A percentile compares a stretch with the other conserved stretches of the same genome.
These are phyloP conservation scores for Bassia scoparia DNA, from an alignment of 148 eudicot genomes.

Conservation along the genomic window DNA sequence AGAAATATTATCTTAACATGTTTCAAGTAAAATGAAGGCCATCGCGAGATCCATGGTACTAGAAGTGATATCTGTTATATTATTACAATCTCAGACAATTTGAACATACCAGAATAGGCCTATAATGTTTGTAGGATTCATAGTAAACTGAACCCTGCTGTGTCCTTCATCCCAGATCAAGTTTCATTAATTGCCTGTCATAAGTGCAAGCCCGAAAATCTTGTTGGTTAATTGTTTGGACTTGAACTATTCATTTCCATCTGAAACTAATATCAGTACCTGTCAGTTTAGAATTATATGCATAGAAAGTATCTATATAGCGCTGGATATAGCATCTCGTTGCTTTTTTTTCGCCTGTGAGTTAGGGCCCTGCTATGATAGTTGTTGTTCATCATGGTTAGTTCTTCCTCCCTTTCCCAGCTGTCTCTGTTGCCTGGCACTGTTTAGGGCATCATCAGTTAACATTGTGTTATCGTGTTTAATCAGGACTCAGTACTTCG, in stretches of 20 bases:
- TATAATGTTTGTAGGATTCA: conserved; percentile 45
- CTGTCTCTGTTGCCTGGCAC: conserved; percentile 28
- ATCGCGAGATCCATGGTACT: background rate
- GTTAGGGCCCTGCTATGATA: conserved; percentile 54
- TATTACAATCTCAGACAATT: background rate
- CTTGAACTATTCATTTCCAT: background rate
- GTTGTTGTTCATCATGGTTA: conserved; percentile 48
- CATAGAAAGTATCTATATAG: conserved; percentile 42
- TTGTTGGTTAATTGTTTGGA: background rate
- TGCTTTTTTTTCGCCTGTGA: conserved; percentile 54
- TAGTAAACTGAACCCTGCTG: conserved; percentile 55
- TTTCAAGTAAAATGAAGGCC: background rate
- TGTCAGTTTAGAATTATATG: conserved; percentile 51
- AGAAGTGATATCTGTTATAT: background rate
- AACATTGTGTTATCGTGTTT: background rate
- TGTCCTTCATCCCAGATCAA: conserved; percentile 51
- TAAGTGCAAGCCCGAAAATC: background rate
- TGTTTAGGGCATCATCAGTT: background rate
- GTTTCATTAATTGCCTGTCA: conserved; percentile 39
- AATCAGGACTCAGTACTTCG: conserved; percentile 4
- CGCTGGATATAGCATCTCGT: conserved; percentile 59
- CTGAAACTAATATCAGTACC: conserved; percentile 21
- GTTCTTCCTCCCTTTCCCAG: conserved; percentile 69
- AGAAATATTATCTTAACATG: background rate
- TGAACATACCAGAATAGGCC: conserved; percentile 46